Percentiles rank a stretch among this genome's conserved stretches.
Conservation (phyloP, 1,139 yeast species). For the Yamadazyma atmosphaerica region DNA sequence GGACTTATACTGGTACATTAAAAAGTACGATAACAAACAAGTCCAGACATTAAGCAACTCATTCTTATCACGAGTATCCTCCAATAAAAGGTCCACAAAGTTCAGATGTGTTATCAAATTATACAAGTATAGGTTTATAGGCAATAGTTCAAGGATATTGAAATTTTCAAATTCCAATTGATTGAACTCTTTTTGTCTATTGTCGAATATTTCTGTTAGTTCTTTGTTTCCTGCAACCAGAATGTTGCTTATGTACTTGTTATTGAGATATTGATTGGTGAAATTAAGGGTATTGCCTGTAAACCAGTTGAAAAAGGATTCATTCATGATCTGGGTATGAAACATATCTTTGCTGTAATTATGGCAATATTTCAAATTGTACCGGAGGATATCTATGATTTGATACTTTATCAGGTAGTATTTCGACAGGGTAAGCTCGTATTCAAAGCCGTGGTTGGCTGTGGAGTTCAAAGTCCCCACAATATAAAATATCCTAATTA, state of each 20-base stretch:
- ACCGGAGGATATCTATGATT: slow-evolving; percentile 10
- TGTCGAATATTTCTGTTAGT: slow-evolving; percentile 5
- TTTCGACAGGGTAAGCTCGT: background rate
- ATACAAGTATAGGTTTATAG: slow-evolving; percentile 21
- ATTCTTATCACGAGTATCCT: slow-evolving; percentile 21
- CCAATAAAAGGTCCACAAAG: slow-evolving; percentile 10
- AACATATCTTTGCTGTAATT: slow-evolving; percentile 33
- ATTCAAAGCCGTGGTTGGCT: slow-evolving; percentile 16
- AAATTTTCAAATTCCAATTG: slow-evolving; percentile 10
- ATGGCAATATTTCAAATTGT: slow-evolving; percentile 29
- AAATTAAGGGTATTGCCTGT: slow-evolving; percentile 26
- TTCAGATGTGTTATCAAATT: slow-evolving; percentile 2
- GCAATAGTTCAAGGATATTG: slow-evolving; percentile 24
- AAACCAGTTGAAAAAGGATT: slow-evolving; percentile 44
- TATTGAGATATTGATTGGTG: slow-evolving; percentile 13
- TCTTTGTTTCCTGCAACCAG: slow-evolving; percentile 6
- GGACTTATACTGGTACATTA: slow-evolving; percentile 37
- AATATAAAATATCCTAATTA: slow-evolving; percentile 25
- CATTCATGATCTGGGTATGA: slow-evolving; percentile 25
- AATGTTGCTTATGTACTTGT: slow-evolving; percentile 8
- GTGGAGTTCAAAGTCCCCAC: slow-evolving; percentile 25
- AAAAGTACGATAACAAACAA: slow-evolving; percentile 36
- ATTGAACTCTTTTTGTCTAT: slow-evolving; percentile 6
- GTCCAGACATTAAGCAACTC: slow-evolving; percentile 24
- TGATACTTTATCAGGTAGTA: slow-evolving; percentile 7